A percentile compares a stretch with the other conserved stretches of the same genome.
Conservation (phyloP, 2,329 filamentous ascomycete genomes). For the Aspergillus glaucus region DNA sequence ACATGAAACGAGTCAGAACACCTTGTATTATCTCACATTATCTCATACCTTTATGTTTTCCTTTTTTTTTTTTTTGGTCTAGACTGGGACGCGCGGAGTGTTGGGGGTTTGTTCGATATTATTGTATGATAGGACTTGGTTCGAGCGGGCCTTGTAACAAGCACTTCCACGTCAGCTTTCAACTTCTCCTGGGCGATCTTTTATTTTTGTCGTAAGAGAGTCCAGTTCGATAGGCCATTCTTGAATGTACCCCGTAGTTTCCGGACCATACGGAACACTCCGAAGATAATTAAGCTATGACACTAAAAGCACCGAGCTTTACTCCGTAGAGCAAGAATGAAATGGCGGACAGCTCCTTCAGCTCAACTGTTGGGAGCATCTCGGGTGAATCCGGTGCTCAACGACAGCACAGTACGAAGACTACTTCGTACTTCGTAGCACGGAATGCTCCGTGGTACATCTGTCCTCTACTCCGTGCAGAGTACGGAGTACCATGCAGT, state of each 20-base stretch:
- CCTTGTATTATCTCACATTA: slow-evolving; percentile 13
- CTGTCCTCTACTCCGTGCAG: background rate
- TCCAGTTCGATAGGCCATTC: background rate
- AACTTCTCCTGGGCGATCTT: slow-evolving; percentile 12
- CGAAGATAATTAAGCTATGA: too few relatives aligned
- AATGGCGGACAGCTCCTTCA: slow-evolving; percentile 2
- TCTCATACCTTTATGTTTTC: background rate
- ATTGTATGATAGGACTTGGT: slow-evolving; percentile 36
- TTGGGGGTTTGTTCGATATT: slow-evolving; percentile 26
- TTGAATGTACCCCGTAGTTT: too few relatives aligned
- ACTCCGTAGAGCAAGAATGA: too few relatives aligned
- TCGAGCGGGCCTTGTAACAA: slow-evolving; percentile 35
- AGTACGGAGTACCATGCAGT: background rate
- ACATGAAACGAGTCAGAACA: slow-evolving; percentile 13
- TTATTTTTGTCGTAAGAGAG: background rate
- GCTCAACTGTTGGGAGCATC: background rate
- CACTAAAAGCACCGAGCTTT: too few relatives aligned
- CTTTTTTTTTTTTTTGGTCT: slow-evolving; percentile 10
- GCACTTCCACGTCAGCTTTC: slow-evolving; percentile 22
- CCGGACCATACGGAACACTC: too few relatives aligned
- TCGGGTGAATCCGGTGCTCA: background rate
- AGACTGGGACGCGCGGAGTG: slow-evolving; percentile 24
- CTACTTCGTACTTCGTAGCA: background rate
- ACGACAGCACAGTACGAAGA: too few relatives aligned
- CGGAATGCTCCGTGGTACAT: background rate